These are phyloP conservation scores for Salvia hispanica DNA, from an alignment of 257 asterid genomes.

Conservation along the genomic window DNA sequence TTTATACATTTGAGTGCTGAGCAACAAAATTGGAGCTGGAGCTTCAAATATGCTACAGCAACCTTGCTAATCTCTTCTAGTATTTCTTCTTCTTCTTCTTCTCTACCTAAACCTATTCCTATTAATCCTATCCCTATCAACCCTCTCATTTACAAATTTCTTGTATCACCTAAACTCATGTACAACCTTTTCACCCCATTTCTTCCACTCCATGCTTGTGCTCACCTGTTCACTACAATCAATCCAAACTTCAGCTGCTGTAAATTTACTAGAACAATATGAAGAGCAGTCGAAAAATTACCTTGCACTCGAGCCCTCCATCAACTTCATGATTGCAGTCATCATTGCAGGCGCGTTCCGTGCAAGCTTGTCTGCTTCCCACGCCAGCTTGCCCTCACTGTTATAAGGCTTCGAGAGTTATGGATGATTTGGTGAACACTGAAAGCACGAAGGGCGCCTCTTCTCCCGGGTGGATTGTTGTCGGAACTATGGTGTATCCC, in stretches of 20 bases:
- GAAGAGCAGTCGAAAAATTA: slow-evolving; percentile 30
- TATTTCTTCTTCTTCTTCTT: slow-evolving; percentile 8
- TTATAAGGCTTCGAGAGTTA: slow-evolving; percentile 85
- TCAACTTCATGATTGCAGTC: not conserved
- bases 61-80: slow-evolving; percentile 24
- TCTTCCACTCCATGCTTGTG: not conserved
- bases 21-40: slow-evolving; percentile 47
- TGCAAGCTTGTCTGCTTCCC: slow-evolving; percentile 13
- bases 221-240: not conserved
- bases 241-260: not conserved
- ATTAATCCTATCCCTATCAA: slow-evolving; percentile 34
- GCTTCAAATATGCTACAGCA: slow-evolving; percentile 41
- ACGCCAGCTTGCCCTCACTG: slow-evolving; percentile 8
- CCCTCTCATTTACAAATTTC: slow-evolving; percentile 63
- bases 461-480: slow-evolving; percentile 98
- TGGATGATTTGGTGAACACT: slow-evolving; percentile 89
- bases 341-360: too few species aligned
- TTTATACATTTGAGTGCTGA: slow-evolving; percentile 34
- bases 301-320: slow-evolving; percentile 31
- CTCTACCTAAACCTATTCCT: slow-evolving; percentile 23
- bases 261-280: not conserved
- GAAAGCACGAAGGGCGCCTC: slow-evolving; percentile 98
- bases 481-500: slow-evolving; percentile 98
- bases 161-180: slow-evolving; percentile 57
- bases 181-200: slow-evolving; percentile 46